These are phyloP conservation scores for Chaetomiaceae sp. DNA, from an alignment of 2,329 filamentous ascomycete genomes.

Conservation along the genomic window DNA sequence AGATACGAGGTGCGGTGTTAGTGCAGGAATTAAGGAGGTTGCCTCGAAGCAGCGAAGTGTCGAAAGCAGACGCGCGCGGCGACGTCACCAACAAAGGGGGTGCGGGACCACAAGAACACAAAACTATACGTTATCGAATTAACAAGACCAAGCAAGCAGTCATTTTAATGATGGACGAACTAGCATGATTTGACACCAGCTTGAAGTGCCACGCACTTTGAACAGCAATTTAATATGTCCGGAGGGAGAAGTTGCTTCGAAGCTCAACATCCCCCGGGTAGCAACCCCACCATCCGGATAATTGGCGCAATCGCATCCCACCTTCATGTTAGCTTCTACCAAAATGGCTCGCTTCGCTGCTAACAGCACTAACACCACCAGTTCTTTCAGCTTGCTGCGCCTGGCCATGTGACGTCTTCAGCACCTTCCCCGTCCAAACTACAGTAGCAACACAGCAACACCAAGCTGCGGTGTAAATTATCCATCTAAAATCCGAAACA, in stretches of 20 bases:
- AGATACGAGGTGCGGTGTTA: background rate
- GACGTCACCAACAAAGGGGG: background rate
- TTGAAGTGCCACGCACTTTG: background rate
- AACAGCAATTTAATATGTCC: too few relatives aligned
- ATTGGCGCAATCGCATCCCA: background rate
- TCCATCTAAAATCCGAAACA: too few relatives aligned
- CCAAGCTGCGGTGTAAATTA: too few relatives aligned
- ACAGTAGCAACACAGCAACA: too few relatives aligned
- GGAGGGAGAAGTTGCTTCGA: background rate
- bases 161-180: constrained; percentile 11
- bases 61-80: too few relatives aligned
- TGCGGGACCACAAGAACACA: background rate
- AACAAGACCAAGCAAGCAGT: background rate
- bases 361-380: constrained; percentile 1
- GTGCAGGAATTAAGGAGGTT: background rate
- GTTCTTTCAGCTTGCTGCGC: constrained; percentile 1
- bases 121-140: constrained; percentile 9
- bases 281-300: too few relatives aligned
- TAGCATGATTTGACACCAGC: constrained; percentile 16
- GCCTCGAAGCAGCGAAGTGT: background rate
- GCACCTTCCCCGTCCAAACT: background rate
- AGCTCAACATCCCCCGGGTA: too few relatives aligned
- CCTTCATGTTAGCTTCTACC: too few relatives aligned
- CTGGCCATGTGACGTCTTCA: constrained; percentile 14
- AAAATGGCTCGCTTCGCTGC: background rate